A percentile compares a stretch with the other conserved stretches of the same genome.
Evolutionary conservation across 2,329 filamentous ascomycete species (phyloP).

Genomic region (Raffaelea ambrosiae): DNA sequence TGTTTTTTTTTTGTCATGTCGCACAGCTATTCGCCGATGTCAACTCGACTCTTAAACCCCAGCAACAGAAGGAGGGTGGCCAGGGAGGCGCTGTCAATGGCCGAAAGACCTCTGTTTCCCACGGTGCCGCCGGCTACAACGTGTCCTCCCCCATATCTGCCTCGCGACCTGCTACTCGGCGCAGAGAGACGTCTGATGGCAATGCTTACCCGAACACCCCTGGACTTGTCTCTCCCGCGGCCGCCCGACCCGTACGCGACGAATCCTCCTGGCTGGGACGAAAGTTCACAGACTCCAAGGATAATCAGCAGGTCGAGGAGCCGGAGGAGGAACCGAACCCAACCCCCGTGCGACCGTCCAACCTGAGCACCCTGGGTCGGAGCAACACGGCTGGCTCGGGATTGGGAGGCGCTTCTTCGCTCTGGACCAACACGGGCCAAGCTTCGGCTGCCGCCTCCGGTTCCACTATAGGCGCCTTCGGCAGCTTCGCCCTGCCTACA

Average conservation of each 20-base stretch:
- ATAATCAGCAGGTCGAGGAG: slow-evolving; percentile 39
- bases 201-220: slow-evolving; percentile 47
- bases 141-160: slow-evolving; percentile 64
- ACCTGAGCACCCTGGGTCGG: slow-evolving; percentile 42
- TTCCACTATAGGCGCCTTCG: slow-evolving; percentile 76
- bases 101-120: slow-evolving; percentile 77
- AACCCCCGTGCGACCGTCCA: slow-evolving; percentile 20
- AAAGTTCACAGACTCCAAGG: slow-evolving; percentile 44
- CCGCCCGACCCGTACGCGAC: slow-evolving; percentile 49
- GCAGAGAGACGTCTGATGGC: slow-evolving; percentile 70
- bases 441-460: slow-evolving; percentile 51
- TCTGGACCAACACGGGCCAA: slow-evolving; percentile 29
- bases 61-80: slow-evolving; percentile 63
- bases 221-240: slow-evolving; percentile 52
- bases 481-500: slow-evolving; percentile 68
- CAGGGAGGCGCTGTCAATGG: slow-evolving; percentile 48
- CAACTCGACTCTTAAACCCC: slow-evolving; percentile 87
- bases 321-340: slow-evolving; percentile 37
- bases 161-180: slow-evolving; percentile 65
- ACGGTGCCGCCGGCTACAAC: slow-evolving; percentile 59
- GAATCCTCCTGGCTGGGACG: slow-evolving; percentile 54
- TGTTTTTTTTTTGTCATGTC: background rate
- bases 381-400: slow-evolving; percentile 44
- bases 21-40: slow-evolving; percentile 74
- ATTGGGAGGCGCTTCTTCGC: slow-evolving; percentile 31